Base-by-base conservation (phyloP, 1,284 basidiomycete genomes). In the Earliella scabrosa region DNA sequence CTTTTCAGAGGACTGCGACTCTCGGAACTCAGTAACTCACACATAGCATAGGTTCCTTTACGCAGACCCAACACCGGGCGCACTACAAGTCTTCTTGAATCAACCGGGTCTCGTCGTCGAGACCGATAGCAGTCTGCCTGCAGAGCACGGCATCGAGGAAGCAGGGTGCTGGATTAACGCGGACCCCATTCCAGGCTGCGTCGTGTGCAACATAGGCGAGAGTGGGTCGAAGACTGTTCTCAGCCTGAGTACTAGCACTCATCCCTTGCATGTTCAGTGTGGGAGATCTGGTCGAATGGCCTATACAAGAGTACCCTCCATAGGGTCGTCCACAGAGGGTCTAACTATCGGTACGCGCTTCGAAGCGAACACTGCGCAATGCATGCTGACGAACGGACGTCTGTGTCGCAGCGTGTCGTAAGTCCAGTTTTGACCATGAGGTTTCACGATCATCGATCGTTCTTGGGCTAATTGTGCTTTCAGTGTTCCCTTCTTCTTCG, bases 401-500 rank as follows among this genome's bases (percentile, higher is more conserved):
- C n/a, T n/a, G n/a, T n/a, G n/a, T n/a, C n/a, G 2, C 56, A 67
- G 66, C 9, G 66, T 68, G n/a, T 69, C 67, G 63, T 66, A 34
- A 51, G 61, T 54, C 48, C 36, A n/a, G n/a, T n/a, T n/a, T n/a
- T n/a, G n/a, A n/a, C n/a, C n/a, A n/a, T n/a, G n/a, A n/a, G n/a
- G n/a, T n/a, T n/a, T n/a, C n/a, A n/a, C n/a, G n/a, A n/a, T n/a
- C n/a, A n/a, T n/a, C n/a, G n/a, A n/a, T n/a, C n/a, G n/a, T n/a
- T n/a, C n/a, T 7, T 16, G 9, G 2, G 24, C 29, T 46, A 16
- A 46, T 26, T 23, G 26, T 6, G 4, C 20, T 2, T 26, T 26
- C 57, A 80, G 90, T 7, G 80, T 94, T 34, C 92, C 92, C 0
- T 94, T 94, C 73, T 94, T 94, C 77, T 94, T 90, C 63, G 92